phyloP scores from a whole-genome alignment of 2,329 filamentous ascomycete genomes.

The Fusarium stilboides region DNA sequence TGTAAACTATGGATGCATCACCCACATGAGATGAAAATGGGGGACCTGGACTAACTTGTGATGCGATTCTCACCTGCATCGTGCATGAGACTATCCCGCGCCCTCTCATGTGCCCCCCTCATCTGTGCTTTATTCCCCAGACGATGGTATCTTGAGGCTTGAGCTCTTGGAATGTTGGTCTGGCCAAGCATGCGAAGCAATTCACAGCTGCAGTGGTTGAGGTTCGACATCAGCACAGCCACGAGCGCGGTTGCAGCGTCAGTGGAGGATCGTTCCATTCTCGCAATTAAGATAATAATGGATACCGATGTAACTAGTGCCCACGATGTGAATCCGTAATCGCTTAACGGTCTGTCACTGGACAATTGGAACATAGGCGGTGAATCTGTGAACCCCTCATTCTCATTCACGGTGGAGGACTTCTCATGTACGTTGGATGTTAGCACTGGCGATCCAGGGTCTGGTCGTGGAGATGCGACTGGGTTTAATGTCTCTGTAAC shows the following conservation, averaged over 20 bases:
- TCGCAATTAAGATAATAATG: slow-evolving; percentile 20
- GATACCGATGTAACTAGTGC: slow-evolving; percentile 2
- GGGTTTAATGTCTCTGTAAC: slow-evolving; percentile 3
- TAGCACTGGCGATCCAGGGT: slow-evolving; percentile 40
- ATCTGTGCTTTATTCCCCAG: slow-evolving; percentile 17
- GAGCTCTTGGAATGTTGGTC: slow-evolving; percentile 28
- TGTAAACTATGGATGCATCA: slow-evolving; percentile 25
- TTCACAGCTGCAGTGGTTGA: slow-evolving; percentile 13
- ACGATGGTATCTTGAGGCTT: slow-evolving; percentile 7
- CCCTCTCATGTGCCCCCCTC: slow-evolving; percentile 12
- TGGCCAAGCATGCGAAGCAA: slow-evolving; percentile 21
- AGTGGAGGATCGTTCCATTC: slow-evolving; percentile 27
- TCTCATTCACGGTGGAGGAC: slow-evolving; percentile 27
- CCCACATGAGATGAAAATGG: slow-evolving; percentile 30
- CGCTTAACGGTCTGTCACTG: slow-evolving; percentile 14
- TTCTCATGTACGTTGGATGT: slow-evolving; percentile 10
- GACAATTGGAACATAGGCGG: slow-evolving; percentile 21
- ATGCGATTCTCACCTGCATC: slow-evolving; percentile 40
- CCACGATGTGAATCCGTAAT: slow-evolving; percentile 20
- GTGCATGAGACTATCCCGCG: slow-evolving; percentile 37
- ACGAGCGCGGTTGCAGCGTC: slow-evolving; percentile 16
- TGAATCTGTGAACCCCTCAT: slow-evolving; percentile 38
- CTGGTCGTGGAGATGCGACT: slow-evolving; percentile 24
- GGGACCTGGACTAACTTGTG: slow-evolving; percentile 14
- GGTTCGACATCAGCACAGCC: slow-evolving; percentile 11